Evolutionary conservation across 2,329 filamentous ascomycete species (phyloP).

Genomic region (Colletotrichum tabaci): DNA sequence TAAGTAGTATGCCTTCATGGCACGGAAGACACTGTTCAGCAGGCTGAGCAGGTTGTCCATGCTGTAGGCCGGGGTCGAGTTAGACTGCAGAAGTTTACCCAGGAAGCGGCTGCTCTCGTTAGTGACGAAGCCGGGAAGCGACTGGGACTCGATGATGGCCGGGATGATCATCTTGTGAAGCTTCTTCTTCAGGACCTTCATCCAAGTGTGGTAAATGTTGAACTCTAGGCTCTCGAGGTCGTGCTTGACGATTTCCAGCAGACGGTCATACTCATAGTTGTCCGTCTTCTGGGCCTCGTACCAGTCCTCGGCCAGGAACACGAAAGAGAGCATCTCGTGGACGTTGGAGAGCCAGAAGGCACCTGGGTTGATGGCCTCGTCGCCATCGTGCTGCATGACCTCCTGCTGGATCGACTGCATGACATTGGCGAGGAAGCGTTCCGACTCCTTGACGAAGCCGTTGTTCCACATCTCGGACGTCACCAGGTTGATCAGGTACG

Average conservation of each 20-base stretch:
- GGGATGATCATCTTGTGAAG: slow-evolving; percentile 99
- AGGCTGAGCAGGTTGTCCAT: slow-evolving; percentile 99
- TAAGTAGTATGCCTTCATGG: slow-evolving; percentile 98
- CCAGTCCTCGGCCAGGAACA: slow-evolving; percentile 99
- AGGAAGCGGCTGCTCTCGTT: slow-evolving; percentile 99
- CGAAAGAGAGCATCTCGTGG: slow-evolving; percentile 99
- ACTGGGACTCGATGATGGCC: slow-evolving; percentile 98
- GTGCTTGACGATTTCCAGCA: slow-evolving; percentile 99
- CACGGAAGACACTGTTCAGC: slow-evolving; percentile 96
- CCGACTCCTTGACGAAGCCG: slow-evolving; percentile 98
- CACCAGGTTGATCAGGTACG: slow-evolving; percentile 98
- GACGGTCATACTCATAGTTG: slow-evolving; percentile 98
- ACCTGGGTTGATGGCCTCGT: slow-evolving; percentile 96
- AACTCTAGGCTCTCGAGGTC: slow-evolving; percentile 98
- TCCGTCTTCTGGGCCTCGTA: slow-evolving; percentile 99
- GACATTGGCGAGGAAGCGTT: slow-evolving; percentile 97
- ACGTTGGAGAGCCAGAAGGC: slow-evolving; percentile 99
- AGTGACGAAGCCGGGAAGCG: slow-evolving; percentile 96
- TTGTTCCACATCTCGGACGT: slow-evolving; percentile 99
- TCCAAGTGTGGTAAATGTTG: slow-evolving; percentile 99
- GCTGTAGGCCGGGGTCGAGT: slow-evolving; percentile 94
- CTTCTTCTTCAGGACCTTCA: slow-evolving; percentile 99
- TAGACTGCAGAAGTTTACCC: slow-evolving; percentile 93
- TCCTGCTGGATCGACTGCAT: slow-evolving; percentile 99
- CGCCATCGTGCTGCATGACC: slow-evolving; percentile 98